These are phyloP conservation scores for Sporothrix brasiliensis DNA, from an alignment of 2,329 filamentous ascomycete genomes.

Conservation along the genomic window DNA sequence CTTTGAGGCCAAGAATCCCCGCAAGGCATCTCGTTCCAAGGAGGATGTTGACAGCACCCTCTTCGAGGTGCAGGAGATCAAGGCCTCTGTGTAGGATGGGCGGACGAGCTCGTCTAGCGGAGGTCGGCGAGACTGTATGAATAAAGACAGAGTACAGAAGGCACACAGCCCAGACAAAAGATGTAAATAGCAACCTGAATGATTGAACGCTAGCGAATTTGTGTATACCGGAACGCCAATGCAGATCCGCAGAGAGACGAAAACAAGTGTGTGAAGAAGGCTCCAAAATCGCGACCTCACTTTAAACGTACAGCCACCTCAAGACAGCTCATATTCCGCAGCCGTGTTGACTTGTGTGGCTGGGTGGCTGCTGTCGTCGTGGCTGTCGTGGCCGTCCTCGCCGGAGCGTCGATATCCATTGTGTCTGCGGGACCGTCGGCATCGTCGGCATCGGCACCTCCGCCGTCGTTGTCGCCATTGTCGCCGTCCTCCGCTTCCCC, in stretches of 20 bases:
- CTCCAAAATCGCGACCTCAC: neutral
- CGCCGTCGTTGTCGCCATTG: constrained; percentile 34
- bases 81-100: neutral
- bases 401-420: constrained; percentile 2
- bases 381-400: neutral
- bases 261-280: neutral
- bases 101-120: neutral
- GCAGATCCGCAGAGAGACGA: neutral
- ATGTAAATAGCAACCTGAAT: neutral
- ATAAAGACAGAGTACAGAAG: too few relatives aligned
- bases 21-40: constrained; percentile 10
- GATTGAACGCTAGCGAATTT: neutral
- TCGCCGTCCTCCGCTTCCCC: constrained; percentile 35
- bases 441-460: constrained; percentile 27
- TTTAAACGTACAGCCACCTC: constrained; percentile 32
- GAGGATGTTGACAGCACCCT: constrained; percentile 7
- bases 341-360: neutral
- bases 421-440: constrained; percentile 35
- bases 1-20: constrained; percentile 30
- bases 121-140: too few relatives aligned
- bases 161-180: neutral
- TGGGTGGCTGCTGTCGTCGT: neutral
- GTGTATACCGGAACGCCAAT: constrained; percentile 6
- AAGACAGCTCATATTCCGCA: constrained; percentile 33
- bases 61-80: constrained; percentile 22